A percentile compares a stretch with the other conserved stretches of the same genome.
Evolutionary conservation across 768 basidiomycete genomes (phyloP).

Genomic region (Sarcodon aspratus): DNA sequence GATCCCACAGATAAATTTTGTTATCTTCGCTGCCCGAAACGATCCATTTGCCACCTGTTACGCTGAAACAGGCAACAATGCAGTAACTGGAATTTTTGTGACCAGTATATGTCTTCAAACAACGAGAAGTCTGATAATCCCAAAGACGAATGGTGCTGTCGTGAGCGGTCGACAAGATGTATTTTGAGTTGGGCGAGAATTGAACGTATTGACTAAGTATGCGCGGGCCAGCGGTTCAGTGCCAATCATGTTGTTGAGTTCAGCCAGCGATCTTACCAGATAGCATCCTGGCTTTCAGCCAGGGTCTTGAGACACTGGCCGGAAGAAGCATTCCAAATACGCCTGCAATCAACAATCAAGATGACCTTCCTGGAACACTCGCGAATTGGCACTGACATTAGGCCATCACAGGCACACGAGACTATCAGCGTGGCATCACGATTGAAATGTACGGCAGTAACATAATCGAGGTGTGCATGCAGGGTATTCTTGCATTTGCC

Average conservation of each 20-base stretch:
- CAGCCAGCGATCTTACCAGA: constrained; percentile 40
- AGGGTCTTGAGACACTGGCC: constrained; percentile 96
- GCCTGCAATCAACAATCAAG: constrained; percentile 33
- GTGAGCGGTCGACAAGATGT: constrained; percentile 88
- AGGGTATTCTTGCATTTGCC: constrained; percentile 80
- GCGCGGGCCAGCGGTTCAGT: not conserved
- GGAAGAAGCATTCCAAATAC: constrained; percentile 88
- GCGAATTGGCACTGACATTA: constrained; percentile 55
- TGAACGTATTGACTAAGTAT: constrained; percentile 68
- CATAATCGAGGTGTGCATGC: constrained; percentile 89
- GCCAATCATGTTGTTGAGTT: not conserved
- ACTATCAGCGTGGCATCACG: constrained; percentile 85
- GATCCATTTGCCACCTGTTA: constrained; percentile 83
- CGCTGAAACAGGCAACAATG: constrained; percentile 74
- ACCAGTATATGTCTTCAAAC: constrained; percentile 82
- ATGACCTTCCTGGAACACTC: not conserved
- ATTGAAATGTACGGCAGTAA: constrained; percentile 92
- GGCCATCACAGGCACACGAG: constrained; percentile 84
- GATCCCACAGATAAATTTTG: constrained; percentile 84
- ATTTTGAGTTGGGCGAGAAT: constrained; percentile 94
- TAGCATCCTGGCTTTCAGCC: constrained; percentile 78
- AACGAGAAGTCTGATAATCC: constrained; percentile 88
- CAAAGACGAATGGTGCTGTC: constrained; percentile 90
- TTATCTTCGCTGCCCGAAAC: constrained; percentile 87
- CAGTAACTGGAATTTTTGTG: constrained; percentile 80